A percentile compares a stretch with the other conserved stretches of the same genome.
Conservation (phyloP, 2,329 filamentous ascomycete genomes). For the Monascus ruber region DNA sequence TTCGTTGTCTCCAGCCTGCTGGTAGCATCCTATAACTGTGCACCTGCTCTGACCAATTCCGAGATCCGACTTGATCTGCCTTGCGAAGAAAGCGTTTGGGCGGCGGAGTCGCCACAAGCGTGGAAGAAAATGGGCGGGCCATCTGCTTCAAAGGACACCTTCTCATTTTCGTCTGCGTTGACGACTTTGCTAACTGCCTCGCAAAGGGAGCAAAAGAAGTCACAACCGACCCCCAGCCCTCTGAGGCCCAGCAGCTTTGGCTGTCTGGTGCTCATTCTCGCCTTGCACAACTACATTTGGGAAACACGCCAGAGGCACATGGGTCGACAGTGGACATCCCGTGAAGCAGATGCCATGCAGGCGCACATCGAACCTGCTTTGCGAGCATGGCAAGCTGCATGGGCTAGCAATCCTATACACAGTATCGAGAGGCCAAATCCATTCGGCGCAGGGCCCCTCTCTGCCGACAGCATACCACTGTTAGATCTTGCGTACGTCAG, state of each 20-base stretch:
- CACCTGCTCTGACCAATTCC: constrained; percentile 83
- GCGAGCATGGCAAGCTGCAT: constrained; percentile 87
- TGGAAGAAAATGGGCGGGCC: constrained; percentile 71
- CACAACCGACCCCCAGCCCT: constrained; percentile 14
- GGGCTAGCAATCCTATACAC: constrained; percentile 76
- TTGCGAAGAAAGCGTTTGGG: constrained; percentile 85
- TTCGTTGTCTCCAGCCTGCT: constrained; percentile 86
- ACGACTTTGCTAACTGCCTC: constrained; percentile 71
- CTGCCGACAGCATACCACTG: constrained; percentile 81
- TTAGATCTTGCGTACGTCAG: constrained; percentile 86
- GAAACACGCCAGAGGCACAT: constrained; percentile 86
- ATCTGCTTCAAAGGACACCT: constrained; percentile 56
- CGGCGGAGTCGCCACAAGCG: constrained; percentile 67
- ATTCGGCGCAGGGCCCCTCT: constrained; percentile 67
- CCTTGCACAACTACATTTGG: constrained; percentile 97
- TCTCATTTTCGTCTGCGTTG: constrained; percentile 73
- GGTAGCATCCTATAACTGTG: constrained; percentile 86
- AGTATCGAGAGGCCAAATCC: constrained; percentile 76
- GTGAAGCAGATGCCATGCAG: constrained; percentile 94
- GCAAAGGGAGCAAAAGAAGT: constrained; percentile 45
- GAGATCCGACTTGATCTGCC: constrained; percentile 83
- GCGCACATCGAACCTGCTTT: constrained; percentile 87
- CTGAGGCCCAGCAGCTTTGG: constrained; percentile 81
- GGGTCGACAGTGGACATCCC: constrained; percentile 76
- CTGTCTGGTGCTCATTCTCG: constrained; percentile 82